These are phyloP conservation scores for Lachnellula cervina DNA, from an alignment of 2,329 filamentous ascomycete genomes.

Conservation along the genomic window DNA sequence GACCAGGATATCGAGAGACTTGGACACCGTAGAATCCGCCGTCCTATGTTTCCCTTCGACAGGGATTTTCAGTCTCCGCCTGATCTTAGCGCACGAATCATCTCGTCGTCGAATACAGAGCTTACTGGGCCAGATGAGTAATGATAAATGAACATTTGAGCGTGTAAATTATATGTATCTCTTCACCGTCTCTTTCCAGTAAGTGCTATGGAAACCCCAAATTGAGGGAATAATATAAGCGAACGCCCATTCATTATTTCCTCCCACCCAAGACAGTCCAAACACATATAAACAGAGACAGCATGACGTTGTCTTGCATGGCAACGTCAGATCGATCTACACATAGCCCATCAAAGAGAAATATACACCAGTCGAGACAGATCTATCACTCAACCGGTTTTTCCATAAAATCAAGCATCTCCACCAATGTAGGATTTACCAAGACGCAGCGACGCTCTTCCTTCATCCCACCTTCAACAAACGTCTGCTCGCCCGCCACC, in stretches of 20 bases:
- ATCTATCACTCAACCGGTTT: too few species aligned
- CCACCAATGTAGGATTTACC: not conserved
- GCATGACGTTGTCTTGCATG: not conserved
- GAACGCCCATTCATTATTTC: not conserved
- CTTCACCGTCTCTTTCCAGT: too few species aligned
- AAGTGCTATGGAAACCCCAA: too few species aligned
- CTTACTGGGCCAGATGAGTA: slow-evolving; percentile 15
- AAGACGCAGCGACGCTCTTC: not conserved
- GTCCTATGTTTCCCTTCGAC: slow-evolving; percentile 48
- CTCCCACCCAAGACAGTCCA: not conserved
- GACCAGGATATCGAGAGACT: slow-evolving; percentile 47
- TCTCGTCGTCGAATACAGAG: slow-evolving; percentile 33
- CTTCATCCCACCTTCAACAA: not conserved
- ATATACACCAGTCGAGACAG: too few species aligned
- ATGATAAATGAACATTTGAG: not conserved
- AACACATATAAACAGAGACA: not conserved
- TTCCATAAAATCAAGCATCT: not conserved
- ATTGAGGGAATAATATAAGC: not conserved
- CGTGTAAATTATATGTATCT: too few species aligned
- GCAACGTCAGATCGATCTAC: too few species aligned
- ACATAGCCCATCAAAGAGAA: too few species aligned
- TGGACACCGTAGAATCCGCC: slow-evolving; percentile 42
- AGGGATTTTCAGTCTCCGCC: slow-evolving; percentile 31
- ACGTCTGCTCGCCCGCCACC: not conserved
- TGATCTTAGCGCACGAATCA: slow-evolving; percentile 34